Percentiles rank a stretch among this genome's conserved stretches.
Evolutionary conservation across 352 stramenopile genomes (phyloP).

Genomic region (Globisporangium orthogonon): DNA sequence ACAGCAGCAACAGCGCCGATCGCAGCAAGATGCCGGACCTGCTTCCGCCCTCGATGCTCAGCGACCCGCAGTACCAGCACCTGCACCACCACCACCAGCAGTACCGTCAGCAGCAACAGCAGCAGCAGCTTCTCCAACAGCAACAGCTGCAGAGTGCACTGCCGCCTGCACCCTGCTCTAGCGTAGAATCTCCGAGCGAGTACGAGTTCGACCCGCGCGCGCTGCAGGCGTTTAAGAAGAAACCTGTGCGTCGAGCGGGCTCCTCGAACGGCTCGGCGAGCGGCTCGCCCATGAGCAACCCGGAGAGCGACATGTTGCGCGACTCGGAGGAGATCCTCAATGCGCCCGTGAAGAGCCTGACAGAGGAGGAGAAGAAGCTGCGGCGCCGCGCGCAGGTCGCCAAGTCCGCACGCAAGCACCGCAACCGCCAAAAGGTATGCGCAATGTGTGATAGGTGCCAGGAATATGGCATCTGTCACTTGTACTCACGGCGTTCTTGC

Average conservation of each 20-base stretch:
- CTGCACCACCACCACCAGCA: slow-evolving; percentile 16
- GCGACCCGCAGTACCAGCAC: slow-evolving; percentile 19
- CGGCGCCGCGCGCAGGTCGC: slow-evolving; percentile 71
- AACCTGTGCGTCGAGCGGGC: slow-evolving; percentile 6
- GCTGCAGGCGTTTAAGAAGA: slow-evolving; percentile 15
- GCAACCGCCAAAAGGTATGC: slow-evolving; percentile 63
- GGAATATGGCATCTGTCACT: neutral
- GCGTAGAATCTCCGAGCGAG: slow-evolving; percentile 1
- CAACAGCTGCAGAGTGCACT: slow-evolving; percentile 18
- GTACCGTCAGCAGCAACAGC: slow-evolving; percentile 20
- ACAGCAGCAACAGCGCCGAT: slow-evolving; percentile 3
- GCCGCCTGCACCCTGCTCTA: slow-evolving; percentile 2
- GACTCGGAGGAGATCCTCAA: slow-evolving; percentile 80
- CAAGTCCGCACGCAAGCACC: slow-evolving; percentile 78
- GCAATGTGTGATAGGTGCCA: too few relatives aligned
- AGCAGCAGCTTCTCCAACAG: slow-evolving; percentile 18
- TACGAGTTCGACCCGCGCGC: slow-evolving; percentile 16
- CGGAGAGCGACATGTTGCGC: slow-evolving; percentile 27
- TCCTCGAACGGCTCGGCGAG: slow-evolving; percentile 25
- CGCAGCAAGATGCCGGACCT: slow-evolving; percentile 26
- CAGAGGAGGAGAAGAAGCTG: slow-evolving; percentile 80
- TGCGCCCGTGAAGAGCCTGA: slow-evolving; percentile 74
- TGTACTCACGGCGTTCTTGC: neutral
- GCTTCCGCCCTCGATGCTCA: slow-evolving; percentile 19
- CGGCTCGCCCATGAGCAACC: slow-evolving; percentile 37